phyloP scores from a whole-genome alignment of 2,329 filamentous ascomycete genomes.

The Epichloe amarillans region DNA sequence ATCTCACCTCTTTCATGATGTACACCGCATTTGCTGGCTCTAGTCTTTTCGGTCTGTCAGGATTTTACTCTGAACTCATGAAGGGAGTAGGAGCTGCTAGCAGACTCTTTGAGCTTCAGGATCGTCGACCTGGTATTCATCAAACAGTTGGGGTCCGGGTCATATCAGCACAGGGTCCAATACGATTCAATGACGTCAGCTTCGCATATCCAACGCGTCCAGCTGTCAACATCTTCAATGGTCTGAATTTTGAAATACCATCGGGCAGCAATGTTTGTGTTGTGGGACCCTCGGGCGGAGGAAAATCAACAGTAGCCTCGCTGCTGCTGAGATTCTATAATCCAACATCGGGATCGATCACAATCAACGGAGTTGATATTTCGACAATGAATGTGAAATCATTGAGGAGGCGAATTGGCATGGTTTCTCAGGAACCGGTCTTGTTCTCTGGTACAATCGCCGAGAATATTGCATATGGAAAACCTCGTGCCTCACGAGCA shows the following conservation, averaged over 20 bases:
- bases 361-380: conserved; percentile 75
- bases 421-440: conserved; percentile 92
- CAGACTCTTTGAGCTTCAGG: conserved; percentile 88
- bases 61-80: conserved; percentile 97
- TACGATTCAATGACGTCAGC: conserved; percentile 71
- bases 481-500: conserved; percentile 58
- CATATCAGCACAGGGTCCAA: conserved; percentile 71
- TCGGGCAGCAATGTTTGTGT: conserved; percentile 92
- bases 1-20: conserved; percentile 95
- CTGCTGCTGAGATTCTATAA: conserved; percentile 84
- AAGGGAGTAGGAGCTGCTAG: conserved; percentile 97
- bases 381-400: conserved; percentile 85
- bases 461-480: conserved; percentile 86
- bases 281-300: conserved; percentile 88
- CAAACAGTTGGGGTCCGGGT: conserved; percentile 73
- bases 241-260: conserved; percentile 79
- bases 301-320: conserved; percentile 92
- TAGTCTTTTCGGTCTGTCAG: conserved; percentile 84
- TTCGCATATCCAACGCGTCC: conserved; percentile 93
- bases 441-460: conserved; percentile 76
- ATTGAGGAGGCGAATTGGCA: conserved; percentile 78
- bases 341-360: conserved; percentile 62
- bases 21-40: conserved; percentile 81
- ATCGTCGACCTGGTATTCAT: conserved; percentile 75
- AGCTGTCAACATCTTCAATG: conserved; percentile 80